A percentile compares a stretch with the other conserved stretches of the same genome.
Evolutionary conservation across 106 monocot species (phyloP).

Genomic region (Dendrobium chrysotoxum): DNA sequence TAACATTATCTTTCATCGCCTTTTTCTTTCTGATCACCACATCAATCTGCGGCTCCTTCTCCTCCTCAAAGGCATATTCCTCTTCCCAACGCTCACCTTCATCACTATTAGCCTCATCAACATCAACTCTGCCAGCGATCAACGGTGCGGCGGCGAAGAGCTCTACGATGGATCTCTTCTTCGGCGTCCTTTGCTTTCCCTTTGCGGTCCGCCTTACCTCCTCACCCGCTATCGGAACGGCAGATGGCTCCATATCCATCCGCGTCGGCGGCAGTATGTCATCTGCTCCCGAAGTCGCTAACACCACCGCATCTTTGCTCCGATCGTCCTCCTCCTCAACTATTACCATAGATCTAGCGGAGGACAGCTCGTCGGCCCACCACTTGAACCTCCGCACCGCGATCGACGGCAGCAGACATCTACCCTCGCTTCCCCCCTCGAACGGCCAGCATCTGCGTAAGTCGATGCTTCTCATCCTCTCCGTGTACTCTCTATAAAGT

Average conservation of each 20-base stretch:
- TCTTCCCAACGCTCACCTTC: conserved; percentile 1
- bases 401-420: conserved; percentile 22
- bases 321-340: not conserved
- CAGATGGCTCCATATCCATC: not conserved
- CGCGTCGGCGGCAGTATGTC: not conserved
- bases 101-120: not conserved
- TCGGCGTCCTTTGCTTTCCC: conserved; percentile 23
- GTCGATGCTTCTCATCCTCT: conserved; percentile 24
- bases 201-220: not conserved
- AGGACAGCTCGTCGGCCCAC: conserved; percentile 35
- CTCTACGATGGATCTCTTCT: conserved; percentile 35
- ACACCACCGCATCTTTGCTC: not conserved
- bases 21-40: not conserved
- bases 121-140: conserved; percentile 13
- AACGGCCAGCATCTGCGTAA: conserved; percentile 31
- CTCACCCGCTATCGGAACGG: not conserved
- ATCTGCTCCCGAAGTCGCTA: not conserved
- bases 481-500: conserved; percentile 21
- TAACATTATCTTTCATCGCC: not conserved
- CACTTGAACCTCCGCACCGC: conserved; percentile 30
- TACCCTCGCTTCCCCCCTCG: conserved; percentile 1
- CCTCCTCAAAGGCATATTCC: not conserved
- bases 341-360: not conserved
- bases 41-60: not conserved
- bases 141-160: conserved; percentile 22